A percentile compares a stretch with the other conserved stretches of the same genome.
phyloP scores from a whole-genome alignment of 345 rosid species.

The Acer campestre region DNA sequence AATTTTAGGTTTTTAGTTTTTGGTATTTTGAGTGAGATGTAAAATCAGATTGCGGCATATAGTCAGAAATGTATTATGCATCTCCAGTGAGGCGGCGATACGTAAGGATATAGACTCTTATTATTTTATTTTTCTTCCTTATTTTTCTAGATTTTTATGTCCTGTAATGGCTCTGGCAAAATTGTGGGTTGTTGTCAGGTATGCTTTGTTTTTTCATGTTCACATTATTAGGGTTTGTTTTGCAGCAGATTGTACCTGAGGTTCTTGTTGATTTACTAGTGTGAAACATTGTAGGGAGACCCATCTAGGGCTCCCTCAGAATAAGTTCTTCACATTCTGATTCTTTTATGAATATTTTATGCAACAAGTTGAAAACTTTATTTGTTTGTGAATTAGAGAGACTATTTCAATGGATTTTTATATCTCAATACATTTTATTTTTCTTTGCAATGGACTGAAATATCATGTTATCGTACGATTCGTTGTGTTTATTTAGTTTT shows the following conservation, averaged over 20 bases:
- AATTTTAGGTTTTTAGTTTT: conserved; percentile 34
- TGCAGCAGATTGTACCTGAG: conserved; percentile 49
- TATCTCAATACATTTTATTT: background rate
- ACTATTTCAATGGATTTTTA: conserved; percentile 5
- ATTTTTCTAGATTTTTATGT: conserved; percentile 34
- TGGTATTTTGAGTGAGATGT: conserved; percentile 66
- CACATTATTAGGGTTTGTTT: conserved; percentile 38
- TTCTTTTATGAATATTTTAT: conserved; percentile 34
- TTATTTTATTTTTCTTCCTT: conserved; percentile 16
- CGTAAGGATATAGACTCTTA: conserved; percentile 43
- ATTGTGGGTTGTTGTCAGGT: conserved; percentile 48
- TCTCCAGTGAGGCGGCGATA: conserved; percentile 74
- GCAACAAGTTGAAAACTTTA: conserved; percentile 26
- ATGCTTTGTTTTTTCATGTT: conserved; percentile 34
- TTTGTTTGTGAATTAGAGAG: conserved; percentile 23
- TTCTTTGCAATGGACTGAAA: background rate
- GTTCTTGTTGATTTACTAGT: conserved; percentile 51
- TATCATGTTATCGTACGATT: background rate
- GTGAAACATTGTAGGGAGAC: conserved; percentile 45
- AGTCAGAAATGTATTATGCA: conserved; percentile 70
- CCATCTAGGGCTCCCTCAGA: conserved; percentile 47
- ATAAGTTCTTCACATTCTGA: conserved; percentile 41
- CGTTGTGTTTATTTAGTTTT: background rate
- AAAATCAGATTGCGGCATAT: conserved; percentile 67
- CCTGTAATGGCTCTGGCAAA: conserved; percentile 41